Evolutionary conservation across 2,329 filamentous ascomycete species (phyloP).

Genomic region (Fusarium siculi): DNA sequence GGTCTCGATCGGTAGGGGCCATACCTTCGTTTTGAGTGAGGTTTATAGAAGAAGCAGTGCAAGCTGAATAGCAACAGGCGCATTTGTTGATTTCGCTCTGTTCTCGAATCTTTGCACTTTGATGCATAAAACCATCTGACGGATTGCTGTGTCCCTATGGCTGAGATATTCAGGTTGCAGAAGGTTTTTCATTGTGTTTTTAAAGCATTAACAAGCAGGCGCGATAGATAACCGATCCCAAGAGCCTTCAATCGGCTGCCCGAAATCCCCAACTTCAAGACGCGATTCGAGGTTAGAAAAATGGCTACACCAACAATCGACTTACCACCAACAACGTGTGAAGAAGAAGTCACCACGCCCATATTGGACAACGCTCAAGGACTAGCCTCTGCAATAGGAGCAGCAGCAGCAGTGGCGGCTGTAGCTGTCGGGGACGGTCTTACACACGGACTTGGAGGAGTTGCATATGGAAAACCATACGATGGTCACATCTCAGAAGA

Average conservation of each 20-base stretch:
- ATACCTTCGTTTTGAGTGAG: slow-evolving; percentile 10
- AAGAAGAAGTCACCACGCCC: slow-evolving; percentile 38
- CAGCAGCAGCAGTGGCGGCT: slow-evolving; percentile 40
- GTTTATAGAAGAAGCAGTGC: slow-evolving; percentile 34
- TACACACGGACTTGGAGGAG: slow-evolving; percentile 16
- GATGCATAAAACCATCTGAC: background rate
- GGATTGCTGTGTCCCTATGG: slow-evolving; percentile 24
- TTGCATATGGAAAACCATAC: slow-evolving; percentile 6
- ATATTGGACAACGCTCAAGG: slow-evolving; percentile 42
- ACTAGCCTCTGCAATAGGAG: slow-evolving; percentile 41
- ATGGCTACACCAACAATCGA: slow-evolving; percentile 44
- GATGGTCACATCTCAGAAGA: slow-evolving; percentile 7
- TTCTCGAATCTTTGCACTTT: slow-evolving; percentile 9
- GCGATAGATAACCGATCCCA: background rate
- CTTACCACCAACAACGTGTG: slow-evolving; percentile 37
- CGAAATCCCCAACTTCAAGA: background rate
- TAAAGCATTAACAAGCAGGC: slow-evolving; percentile 16
- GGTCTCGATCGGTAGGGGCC: slow-evolving; percentile 13
- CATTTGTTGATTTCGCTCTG: slow-evolving; percentile 1
- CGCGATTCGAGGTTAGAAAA: background rate
- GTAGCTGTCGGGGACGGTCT: slow-evolving; percentile 35
- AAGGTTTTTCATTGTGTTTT: background rate
- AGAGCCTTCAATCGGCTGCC: background rate
- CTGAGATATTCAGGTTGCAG: background rate
- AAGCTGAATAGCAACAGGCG: slow-evolving; percentile 14